Evolutionary conservation across 2,329 filamentous ascomycete genomes (phyloP).

Genomic region (Aspergillus luchuensis): DNA sequence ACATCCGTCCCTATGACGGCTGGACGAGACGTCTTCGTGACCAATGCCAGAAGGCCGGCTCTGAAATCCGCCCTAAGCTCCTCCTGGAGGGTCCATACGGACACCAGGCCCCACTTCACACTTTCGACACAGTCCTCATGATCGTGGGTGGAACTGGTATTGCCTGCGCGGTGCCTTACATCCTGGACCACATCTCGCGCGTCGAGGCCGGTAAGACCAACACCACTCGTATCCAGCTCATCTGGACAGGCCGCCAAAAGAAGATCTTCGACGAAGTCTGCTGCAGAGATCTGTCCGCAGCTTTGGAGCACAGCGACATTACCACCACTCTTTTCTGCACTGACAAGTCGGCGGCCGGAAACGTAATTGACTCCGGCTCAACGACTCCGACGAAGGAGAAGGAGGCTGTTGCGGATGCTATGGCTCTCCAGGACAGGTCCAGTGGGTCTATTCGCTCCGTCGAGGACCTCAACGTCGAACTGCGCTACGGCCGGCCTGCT

Average conservation of each 20-base stretch:
- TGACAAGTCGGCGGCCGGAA: neutral
- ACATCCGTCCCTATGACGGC: constrained; percentile 37
- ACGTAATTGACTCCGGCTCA: neutral
- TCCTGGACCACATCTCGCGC: constrained; percentile 26
- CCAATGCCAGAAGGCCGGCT: constrained; percentile 43
- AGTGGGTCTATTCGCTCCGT: neutral
- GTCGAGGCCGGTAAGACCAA: neutral
- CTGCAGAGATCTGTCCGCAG: neutral
- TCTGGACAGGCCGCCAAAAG: constrained; percentile 28
- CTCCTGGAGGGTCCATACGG: constrained; percentile 53
- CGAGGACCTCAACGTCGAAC: neutral
- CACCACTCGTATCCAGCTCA: constrained; percentile 10
- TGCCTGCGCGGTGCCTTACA: constrained; percentile 43
- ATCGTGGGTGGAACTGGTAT: constrained; percentile 37
- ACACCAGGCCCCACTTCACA: constrained; percentile 38
- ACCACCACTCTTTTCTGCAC: constrained; percentile 1
- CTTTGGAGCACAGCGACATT: constrained; percentile 4
- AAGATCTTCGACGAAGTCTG: constrained; percentile 22
- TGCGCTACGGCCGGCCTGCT: constrained; percentile 7
- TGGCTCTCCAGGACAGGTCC: neutral
- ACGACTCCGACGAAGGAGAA: neutral
- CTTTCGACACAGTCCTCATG: constrained; percentile 53
- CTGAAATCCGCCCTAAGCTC: constrained; percentile 36
- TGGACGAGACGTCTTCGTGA: constrained; percentile 3
- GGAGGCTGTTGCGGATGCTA: neutral